Percentiles rank a stretch among this genome's conserved stretches.
Evolutionary conservation across 768 basidiomycete species (phyloP).

Genomic region (Phanerochaete sordida): DNA sequence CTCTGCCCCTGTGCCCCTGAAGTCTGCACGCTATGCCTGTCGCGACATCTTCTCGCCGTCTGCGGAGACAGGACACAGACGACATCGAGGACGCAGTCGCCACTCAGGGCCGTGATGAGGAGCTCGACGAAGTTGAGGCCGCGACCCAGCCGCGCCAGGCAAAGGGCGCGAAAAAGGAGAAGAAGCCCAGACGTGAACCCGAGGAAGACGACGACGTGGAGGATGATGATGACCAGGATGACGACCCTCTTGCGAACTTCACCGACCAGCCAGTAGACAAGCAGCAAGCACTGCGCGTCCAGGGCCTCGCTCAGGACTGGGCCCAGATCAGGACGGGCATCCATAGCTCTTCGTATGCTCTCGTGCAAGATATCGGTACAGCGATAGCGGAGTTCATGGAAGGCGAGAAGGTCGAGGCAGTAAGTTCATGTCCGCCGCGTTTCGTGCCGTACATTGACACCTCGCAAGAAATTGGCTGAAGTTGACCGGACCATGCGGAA

Average conservation of each 20-base stretch:
- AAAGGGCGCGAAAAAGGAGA: neutral
- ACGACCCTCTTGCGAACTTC: constrained; percentile 50
- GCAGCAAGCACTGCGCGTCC: constrained; percentile 47
- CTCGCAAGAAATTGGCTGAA: constrained; percentile 46
- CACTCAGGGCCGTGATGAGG: constrained; percentile 30
- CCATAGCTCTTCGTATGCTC: constrained; percentile 37
- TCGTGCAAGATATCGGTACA: constrained; percentile 50
- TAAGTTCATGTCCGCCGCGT: constrained; percentile 24
- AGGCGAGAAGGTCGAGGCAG: constrained; percentile 48
- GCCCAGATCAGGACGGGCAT: constrained; percentile 46
- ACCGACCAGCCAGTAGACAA: constrained; percentile 62
- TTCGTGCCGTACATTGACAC: neutral
- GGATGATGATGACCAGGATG: constrained; percentile 34
- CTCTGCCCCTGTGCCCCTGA: neutral
- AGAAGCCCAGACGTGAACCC: neutral
- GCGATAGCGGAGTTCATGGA: constrained; percentile 63
- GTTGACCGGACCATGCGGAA: constrained; percentile 68
- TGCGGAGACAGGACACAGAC: constrained; percentile 37
- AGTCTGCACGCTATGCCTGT: constrained; percentile 27
- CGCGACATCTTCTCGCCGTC: constrained; percentile 35
- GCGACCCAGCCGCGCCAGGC: constrained; percentile 18
- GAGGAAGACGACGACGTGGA: constrained; percentile 24
- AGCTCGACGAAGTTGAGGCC: constrained; percentile 28
- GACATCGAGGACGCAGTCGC: constrained; percentile 40
- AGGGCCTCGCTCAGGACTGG: constrained; percentile 65